Evolutionary conservation across 768 basidiomycete genomes (phyloP), one percentile per base, ranked within the genome.

Genomic region (Suillus paluster): DNA sequence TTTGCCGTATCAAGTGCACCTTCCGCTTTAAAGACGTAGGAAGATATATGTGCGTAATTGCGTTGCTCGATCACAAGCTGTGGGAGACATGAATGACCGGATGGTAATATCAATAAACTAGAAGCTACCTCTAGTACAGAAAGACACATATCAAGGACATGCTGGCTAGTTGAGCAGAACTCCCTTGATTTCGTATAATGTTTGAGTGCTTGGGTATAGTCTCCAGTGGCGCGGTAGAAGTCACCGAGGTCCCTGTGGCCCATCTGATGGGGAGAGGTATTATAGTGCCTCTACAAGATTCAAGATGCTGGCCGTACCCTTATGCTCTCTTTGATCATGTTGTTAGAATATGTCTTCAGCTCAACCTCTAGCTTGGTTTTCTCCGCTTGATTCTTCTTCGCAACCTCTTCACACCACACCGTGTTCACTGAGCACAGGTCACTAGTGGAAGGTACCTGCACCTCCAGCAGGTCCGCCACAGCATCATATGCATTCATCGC

Each of bases 261-360:
- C 93, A 97, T 94, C 94, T 95, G 23, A 72, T 39, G 34, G 48
- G 41, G 58, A 38, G 33, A 38, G 17, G 27, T 55, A 12, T 39
- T 39, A 44, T 19, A 39, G 25, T 39, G 23, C 17, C 6, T 55
- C 23, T 25, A 50, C 0, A 42, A 42, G 23, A 52, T 36, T 17
- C 48, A 30, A 52, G 45, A 52, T 36, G 12, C 58, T 7, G 19
- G 42, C 48, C 83, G 71, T 72, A 97, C 95, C 69, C 97, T 81
- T 68, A 97, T 96, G 82, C 93, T 95, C 83, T 99, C 97, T 77
- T 97, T 99, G 81, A 99, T 97, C 89, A 98, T 90, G 73, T 97
- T 99, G 68, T 92, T 95, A 66, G 88, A 84, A 71, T 98, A 98
- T 12, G 91, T 93, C 84, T 95, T 96, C 71, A 98, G 80, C 73